These are phyloP conservation scores for Trypanosomatidae sp. DNA, from an alignment of 208 protist species.

Conservation along the genomic window DNA sequence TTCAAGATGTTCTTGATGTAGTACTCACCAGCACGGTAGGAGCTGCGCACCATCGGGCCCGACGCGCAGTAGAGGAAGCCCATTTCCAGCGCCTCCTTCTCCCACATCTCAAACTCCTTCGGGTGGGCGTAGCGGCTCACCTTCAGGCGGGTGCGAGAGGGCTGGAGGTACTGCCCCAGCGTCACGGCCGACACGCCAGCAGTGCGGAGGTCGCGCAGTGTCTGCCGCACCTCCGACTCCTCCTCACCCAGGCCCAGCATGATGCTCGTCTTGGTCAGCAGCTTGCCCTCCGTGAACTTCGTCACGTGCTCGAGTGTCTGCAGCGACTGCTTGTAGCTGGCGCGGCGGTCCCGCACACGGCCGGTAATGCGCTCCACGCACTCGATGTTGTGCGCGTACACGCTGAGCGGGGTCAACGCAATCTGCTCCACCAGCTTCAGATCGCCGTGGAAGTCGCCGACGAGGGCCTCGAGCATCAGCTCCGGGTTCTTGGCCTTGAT, in stretches of 20 bases:
- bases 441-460: conserved; percentile 97
- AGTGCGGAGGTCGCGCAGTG: conserved; percentile 92
- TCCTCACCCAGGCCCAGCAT: conserved; percentile 98
- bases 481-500: conserved; percentile 84
- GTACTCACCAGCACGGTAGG: conserved; percentile 96
- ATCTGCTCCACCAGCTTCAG: conserved; percentile 82
- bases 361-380: conserved; percentile 94
- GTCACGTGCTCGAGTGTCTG: conserved; percentile 91
- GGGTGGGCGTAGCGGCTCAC: conserved; percentile 96
- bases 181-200: conserved; percentile 94
- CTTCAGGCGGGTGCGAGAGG: conserved; percentile 96
- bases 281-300: conserved; percentile 62
- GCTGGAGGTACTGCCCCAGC: conserved; percentile 98
- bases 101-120: conserved; percentile 96
- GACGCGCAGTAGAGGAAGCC: conserved; percentile 98
- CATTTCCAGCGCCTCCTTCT: conserved; percentile 91
- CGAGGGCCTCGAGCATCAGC: conserved; percentile 96
- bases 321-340: conserved; percentile 96
- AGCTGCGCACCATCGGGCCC: conserved; percentile 95
- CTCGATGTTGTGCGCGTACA: conserved; percentile 99
- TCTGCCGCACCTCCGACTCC: conserved; percentile 95
- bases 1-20: conserved; percentile 95
- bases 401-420: conserved; percentile 93
- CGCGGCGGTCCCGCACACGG: conserved; percentile 94
- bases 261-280: conserved; percentile 98